These are phyloP conservation scores for Aspergillus puulaauensis DNA, from an alignment of 2,329 filamentous ascomycete genomes.

Conservation along the genomic window DNA sequence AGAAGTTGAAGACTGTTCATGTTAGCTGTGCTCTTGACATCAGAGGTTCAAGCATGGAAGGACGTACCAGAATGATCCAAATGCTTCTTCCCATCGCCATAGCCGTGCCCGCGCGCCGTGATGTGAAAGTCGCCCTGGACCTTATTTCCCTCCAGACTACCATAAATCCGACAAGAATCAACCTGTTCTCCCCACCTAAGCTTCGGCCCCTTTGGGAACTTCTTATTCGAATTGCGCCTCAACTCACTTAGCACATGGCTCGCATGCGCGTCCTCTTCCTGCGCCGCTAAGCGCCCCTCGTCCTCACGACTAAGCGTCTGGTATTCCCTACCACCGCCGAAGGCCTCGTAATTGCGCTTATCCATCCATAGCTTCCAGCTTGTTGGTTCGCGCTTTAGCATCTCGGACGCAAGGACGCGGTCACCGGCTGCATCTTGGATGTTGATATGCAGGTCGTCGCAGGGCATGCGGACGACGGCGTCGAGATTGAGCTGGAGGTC, in stretches of 20 bases:
- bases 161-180: slow-evolving; percentile 86
- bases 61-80: slow-evolving; percentile 75
- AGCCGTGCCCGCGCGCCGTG: slow-evolving; percentile 93
- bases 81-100: slow-evolving; percentile 75
- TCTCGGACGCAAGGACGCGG: slow-evolving; percentile 76
- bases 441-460: slow-evolving; percentile 87
- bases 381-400: slow-evolving; percentile 74
- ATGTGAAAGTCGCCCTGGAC: slow-evolving; percentile 99
- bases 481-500: slow-evolving; percentile 93
- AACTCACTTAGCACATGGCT: slow-evolving; percentile 82
- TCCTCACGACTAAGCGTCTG: slow-evolving; percentile 62
- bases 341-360: slow-evolving; percentile 52
- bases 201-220: slow-evolving; percentile 71
- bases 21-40: background rate
- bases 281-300: slow-evolving; percentile 46
- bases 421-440: slow-evolving; percentile 95
- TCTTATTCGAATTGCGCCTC: slow-evolving; percentile 63
- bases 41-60: background rate
- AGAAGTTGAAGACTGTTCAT: slow-evolving; percentile 85
- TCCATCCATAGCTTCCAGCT: slow-evolving; percentile 81
- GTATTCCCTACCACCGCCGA: slow-evolving; percentile 53
- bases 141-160: slow-evolving; percentile 88
- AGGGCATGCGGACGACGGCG: slow-evolving; percentile 86
- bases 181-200: slow-evolving; percentile 55
- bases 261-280: slow-evolving; percentile 76